A percentile compares a stretch with the other conserved stretches of the same genome.
phyloP scores from a whole-genome alignment of 306 rosid species.

The Myrica gale region DNA sequence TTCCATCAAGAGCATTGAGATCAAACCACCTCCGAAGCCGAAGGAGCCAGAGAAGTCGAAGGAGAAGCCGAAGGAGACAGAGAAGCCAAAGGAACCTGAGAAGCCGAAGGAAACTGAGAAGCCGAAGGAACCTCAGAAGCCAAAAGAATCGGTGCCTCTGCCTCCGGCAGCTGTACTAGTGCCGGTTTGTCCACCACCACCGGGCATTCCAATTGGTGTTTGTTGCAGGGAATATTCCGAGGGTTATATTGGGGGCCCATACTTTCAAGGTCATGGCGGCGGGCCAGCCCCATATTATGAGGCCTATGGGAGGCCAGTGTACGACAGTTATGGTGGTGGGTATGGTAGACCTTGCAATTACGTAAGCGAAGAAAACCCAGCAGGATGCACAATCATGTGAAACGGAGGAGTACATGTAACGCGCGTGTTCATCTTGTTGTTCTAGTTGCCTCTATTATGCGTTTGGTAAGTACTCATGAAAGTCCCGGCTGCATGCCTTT shows the following conservation, averaged over 20 bases:
- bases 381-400: conserved; percentile 54
- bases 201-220: conserved; percentile 29
- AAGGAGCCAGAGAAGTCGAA: conserved; percentile 9
- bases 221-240: conserved; percentile 30
- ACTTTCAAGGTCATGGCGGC: conserved; percentile 18
- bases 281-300: conserved; percentile 32
- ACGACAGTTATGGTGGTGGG: conserved; percentile 57
- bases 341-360: conserved; percentile 35
- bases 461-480: no score
- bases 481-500: no score
- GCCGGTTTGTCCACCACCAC: conserved; percentile 21
- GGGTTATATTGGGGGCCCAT: conserved; percentile 43
- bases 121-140: conserved; percentile 9
- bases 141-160: not conserved
- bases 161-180: not conserved
- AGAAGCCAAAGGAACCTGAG: not conserved
- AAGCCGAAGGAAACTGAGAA: conserved; percentile 11
- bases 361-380: conserved; percentile 47
- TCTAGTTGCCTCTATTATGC: no score
- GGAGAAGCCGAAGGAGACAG: not conserved
- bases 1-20: conserved; percentile 58
- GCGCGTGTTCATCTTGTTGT: not conserved
- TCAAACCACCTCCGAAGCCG: conserved; percentile 44
- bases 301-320: conserved; percentile 48
- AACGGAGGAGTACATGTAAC: not conserved